These are phyloP conservation scores for Monosporozyma yasuniensis DNA, from an alignment of 805 yeast species.

Conservation along the genomic window DNA sequence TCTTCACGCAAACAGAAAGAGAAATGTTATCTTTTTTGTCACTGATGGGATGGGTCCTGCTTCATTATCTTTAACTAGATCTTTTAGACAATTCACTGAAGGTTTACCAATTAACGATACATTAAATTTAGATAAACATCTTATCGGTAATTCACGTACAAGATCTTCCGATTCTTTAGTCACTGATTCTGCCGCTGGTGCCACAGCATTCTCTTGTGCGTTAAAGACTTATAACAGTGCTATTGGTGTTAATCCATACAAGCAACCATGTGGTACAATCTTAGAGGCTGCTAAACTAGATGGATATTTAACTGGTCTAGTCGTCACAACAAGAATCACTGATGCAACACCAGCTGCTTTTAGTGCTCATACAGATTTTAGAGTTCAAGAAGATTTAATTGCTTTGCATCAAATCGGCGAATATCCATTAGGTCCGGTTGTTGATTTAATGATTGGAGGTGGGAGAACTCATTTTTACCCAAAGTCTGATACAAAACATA, in stretches of 20 bases:
- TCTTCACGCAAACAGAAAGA: conserved; percentile 33
- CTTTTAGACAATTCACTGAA: conserved; percentile 50
- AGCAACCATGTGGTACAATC: conserved; percentile 77
- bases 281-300: conserved; percentile 77
- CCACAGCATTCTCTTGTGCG: conserved; percentile 86
- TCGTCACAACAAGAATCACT: conserved; percentile 84
- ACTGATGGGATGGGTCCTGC: conserved; percentile 97
- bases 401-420: conserved; percentile 83
- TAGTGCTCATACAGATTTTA: conserved; percentile 65
- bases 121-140: conserved; percentile 53
- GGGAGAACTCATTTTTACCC: conserved; percentile 82
- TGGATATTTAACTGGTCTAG: conserved; percentile 81
- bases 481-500: conserved; percentile 15
- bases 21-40: conserved; percentile 77
- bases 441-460: conserved; percentile 84
- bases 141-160: conserved; percentile 81
- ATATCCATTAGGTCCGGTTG: conserved; percentile 68
- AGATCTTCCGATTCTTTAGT: conserved; percentile 66
- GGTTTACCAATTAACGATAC: conserved; percentile 37
- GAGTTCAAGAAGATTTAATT: conserved; percentile 75
- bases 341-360: conserved; percentile 95
- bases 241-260: conserved; percentile 66
- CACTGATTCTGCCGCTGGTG: conserved; percentile 97
- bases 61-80: conserved; percentile 68
- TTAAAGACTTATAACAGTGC: conserved; percentile 83